Conservation (phyloP, 2,329 filamentous ascomycete genomes). For the Arthrobotrys musiformis region DNA sequence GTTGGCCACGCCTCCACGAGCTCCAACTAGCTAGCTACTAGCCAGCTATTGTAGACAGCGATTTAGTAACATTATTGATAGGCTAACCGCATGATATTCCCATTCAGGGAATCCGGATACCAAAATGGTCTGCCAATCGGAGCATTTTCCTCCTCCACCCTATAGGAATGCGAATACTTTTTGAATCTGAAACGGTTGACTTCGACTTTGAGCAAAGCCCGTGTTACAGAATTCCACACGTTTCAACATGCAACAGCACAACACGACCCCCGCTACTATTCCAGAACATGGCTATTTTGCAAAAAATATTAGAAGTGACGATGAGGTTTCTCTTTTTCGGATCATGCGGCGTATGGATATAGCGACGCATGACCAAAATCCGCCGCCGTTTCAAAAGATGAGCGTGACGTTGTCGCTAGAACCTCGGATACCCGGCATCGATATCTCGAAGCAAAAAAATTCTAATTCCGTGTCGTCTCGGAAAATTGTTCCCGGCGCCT, state of each 20-base stretch:
- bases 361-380: neutral
- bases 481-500: slow-evolving; percentile 7
- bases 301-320: neutral
- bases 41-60: too few species aligned
- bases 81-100: neutral
- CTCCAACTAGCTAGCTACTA: too few species aligned
- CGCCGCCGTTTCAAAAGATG: neutral
- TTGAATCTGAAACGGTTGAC: neutral
- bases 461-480: neutral
- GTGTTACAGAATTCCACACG: slow-evolving; percentile 8
- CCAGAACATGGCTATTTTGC: neutral
- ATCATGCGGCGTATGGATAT: neutral
- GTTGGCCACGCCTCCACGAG: too few species aligned
- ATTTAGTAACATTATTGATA: neutral
- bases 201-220: neutral
- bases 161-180: neutral
- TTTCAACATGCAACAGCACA: slow-evolving; percentile 20
- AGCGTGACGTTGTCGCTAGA: neutral
- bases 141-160: neutral
- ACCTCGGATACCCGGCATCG: slow-evolving; percentile 1
- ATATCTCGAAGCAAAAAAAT: neutral
- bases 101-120: neutral
- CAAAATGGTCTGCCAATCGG: neutral
- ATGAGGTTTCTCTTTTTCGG: neutral
- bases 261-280: slow-evolving; percentile 8